These are phyloP conservation scores for Parathielavia appendiculata DNA, from an alignment of 495 filamentous ascomycete genomes.

Conservation along the genomic window DNA sequence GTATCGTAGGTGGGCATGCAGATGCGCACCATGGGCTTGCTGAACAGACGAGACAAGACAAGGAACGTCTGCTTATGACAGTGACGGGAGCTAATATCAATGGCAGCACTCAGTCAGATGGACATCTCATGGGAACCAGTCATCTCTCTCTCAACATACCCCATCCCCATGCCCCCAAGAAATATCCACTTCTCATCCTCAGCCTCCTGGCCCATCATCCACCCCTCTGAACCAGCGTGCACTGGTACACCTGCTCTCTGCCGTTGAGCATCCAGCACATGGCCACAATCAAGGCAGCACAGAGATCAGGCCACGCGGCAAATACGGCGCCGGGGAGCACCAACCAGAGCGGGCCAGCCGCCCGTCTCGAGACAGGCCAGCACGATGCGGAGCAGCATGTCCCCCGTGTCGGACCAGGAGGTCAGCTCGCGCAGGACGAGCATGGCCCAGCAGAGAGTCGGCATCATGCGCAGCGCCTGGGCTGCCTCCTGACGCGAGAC, in stretches of 20 bases:
- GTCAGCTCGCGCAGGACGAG: slow-evolving; percentile 16
- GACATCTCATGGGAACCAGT: not conserved
- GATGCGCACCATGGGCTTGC: slow-evolving; percentile 34
- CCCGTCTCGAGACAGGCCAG: slow-evolving; percentile 28
- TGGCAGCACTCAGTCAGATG: not conserved
- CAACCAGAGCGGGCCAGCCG: slow-evolving; percentile 26
- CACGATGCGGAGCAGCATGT: slow-evolving; percentile 20
- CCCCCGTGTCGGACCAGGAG: slow-evolving; percentile 25
- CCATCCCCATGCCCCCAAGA: slow-evolving; percentile 32
- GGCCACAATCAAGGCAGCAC: slow-evolving; percentile 20
- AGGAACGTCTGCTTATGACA: slow-evolving; percentile 25
- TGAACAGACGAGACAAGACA: slow-evolving; percentile 31
- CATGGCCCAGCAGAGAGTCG: slow-evolving; percentile 25
- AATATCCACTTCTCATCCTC: slow-evolving; percentile 37
- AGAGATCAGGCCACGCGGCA: slow-evolving; percentile 23
- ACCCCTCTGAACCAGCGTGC: slow-evolving; percentile 15
- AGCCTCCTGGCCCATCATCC: slow-evolving; percentile 28
- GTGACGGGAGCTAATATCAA: slow-evolving; percentile 20
- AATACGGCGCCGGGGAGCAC: slow-evolving; percentile 30
- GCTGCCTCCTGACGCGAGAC: slow-evolving; percentile 27
- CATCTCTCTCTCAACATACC: slow-evolving; percentile 6
- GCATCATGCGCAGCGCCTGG: slow-evolving; percentile 23
- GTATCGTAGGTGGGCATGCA: slow-evolving; percentile 31
- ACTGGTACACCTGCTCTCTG: slow-evolving; percentile 19
- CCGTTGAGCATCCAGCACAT: slow-evolving; percentile 29